These are phyloP conservation scores for Zymoseptoria ardabiliae DNA, from an alignment of 2,329 filamentous ascomycete species.

Conservation along the genomic window DNA sequence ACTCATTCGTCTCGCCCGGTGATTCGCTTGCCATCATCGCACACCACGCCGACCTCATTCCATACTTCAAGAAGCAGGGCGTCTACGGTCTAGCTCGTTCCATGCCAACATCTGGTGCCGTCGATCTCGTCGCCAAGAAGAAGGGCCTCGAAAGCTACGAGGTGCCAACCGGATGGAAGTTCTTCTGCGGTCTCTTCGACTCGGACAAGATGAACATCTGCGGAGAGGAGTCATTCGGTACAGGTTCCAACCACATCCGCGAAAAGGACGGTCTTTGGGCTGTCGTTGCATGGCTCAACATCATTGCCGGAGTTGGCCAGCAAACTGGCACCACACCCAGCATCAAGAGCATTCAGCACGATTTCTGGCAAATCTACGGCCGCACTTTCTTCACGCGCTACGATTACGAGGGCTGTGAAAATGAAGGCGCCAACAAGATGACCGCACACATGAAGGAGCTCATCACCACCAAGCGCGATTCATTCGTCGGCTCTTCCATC, in stretches of 20 bases:
- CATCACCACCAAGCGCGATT: slow-evolving; percentile 58
- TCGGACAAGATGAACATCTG: slow-evolving; percentile 96
- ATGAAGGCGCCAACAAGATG: slow-evolving; percentile 83
- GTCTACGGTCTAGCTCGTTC: slow-evolving; percentile 91
- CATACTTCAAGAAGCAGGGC: slow-evolving; percentile 96
- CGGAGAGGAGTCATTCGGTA: slow-evolving; percentile 96
- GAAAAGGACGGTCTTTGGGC: slow-evolving; percentile 99
- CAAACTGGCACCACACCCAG: slow-evolving; percentile 74
- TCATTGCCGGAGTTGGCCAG: slow-evolving; percentile 88
- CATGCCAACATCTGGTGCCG: slow-evolving; percentile 94
- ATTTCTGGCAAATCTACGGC: slow-evolving; percentile 95
- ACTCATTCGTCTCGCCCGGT: slow-evolving; percentile 91
- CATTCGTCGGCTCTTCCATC: slow-evolving; percentile 79
- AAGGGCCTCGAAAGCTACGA: slow-evolving; percentile 90
- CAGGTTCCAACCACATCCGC: slow-evolving; percentile 95
- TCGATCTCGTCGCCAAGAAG: slow-evolving; percentile 92
- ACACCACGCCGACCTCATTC: slow-evolving; percentile 91
- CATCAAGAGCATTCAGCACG: slow-evolving; percentile 91
- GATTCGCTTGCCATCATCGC: slow-evolving; percentile 98
- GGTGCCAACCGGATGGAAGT: slow-evolving; percentile 98
- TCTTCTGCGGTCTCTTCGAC: slow-evolving; percentile 95
- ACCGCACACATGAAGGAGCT: slow-evolving; percentile 72
- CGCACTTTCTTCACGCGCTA: slow-evolving; percentile 99
- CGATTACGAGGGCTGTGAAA: slow-evolving; percentile 94
- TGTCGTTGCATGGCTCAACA: slow-evolving; percentile 95